Base-by-base conservation (phyloP, 2,329 filamentous ascomycete species). In the Sclerotinia borealis region DNA sequence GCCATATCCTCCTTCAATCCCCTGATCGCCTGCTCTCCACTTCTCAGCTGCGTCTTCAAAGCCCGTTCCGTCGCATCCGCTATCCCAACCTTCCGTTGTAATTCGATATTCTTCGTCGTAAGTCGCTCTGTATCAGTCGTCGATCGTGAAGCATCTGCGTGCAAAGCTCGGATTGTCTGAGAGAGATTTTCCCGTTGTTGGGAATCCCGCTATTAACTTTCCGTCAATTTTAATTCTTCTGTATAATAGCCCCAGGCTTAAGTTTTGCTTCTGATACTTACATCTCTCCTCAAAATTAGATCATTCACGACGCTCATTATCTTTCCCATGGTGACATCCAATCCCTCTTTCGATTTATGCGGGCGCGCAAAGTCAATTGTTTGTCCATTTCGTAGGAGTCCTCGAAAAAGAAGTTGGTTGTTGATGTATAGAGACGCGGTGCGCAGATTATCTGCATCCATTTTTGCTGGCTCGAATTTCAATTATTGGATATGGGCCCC, bases 231-330 rank as follows among this genome's bases (percentile, higher is more conserved):
- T 34, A 4, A 34, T 31, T 31, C n/a, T 58, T 34, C n/a, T 13
- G 5, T 58, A 25, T 22, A n/a, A 45, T 2, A 36, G 27, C n/a
- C 36, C n/a, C n/a, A 45, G n/a, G n/a, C n/a, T 45, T 7, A 29
- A 58, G 29, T 25, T 41, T 47, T 15, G 37, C 50, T 55, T 41
- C 37, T 7, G 29, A 54, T 62, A 80, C 86, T 71, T 80, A 96
- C 92, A 75, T 99, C 95, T 80, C 93, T 86, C 69, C 93, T 85
- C 65, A 97, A 76, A 64, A 99, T 91, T 70, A 99, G 78, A 74
- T 99, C 95, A 76, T 99, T 96, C 55, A 99, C 86, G 29, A 99
- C 83, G 73, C 93, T 90, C 78, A 99, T 96, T 70, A 98, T 88
- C 68, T 87, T 85, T 25, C 90, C 89, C 87, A 95, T 93, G 22